Base-by-base conservation (phyloP, 768 basidiomycete species). In the Termitomyces sp. region DNA sequence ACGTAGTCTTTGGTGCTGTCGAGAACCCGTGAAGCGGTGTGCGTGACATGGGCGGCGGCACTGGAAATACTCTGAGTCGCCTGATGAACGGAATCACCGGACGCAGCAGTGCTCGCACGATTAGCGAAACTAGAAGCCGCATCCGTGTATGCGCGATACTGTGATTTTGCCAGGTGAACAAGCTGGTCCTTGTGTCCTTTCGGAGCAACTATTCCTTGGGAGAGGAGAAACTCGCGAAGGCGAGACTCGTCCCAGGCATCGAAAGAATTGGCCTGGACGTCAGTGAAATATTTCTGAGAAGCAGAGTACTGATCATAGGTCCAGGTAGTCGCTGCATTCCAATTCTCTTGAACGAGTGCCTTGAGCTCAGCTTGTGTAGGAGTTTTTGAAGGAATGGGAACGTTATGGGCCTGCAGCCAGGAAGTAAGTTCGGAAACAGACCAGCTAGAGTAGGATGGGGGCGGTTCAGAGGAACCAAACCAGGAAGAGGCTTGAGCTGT, bases 191-290 rank as follows among this genome's bases (percentile, higher is more conserved):
- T 80, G 2, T 87, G 87, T 2, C 90, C 89, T 34, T 83, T 81
- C 14, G 96, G 95, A 6, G 88, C 83, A 54, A 98, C 85, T 62
- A 96, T 79, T 46, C 95, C 95, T 66, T 96, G 89, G 68, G 91
- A 84, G 57, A 97, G 83, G 11, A 98, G 80, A 75, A 89, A 96
- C 64, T 90, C 79, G 68, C 95, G 85, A 25, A 97, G 79, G 34
- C 81, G 81, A 12, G 85, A 87, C 68, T 98, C 95, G 70, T 91
- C 86, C 94, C 94, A 98, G 1, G 79, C 76, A 63, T 95, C 91
- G 63, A 92, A 88, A 9, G 85, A 73, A 29, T 80, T 74, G 3
- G 86, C 85, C 60, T 83, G 84, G 63, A 89, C 46, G 61, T 85
- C 76, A 17, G 78, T 67, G 64, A 91, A 92, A 4, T 79, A 74